A percentile compares a stretch with the other conserved stretches of the same genome.
Conservation (phyloP, 345 rosid species). For the Capsella bursapastoris region DNA sequence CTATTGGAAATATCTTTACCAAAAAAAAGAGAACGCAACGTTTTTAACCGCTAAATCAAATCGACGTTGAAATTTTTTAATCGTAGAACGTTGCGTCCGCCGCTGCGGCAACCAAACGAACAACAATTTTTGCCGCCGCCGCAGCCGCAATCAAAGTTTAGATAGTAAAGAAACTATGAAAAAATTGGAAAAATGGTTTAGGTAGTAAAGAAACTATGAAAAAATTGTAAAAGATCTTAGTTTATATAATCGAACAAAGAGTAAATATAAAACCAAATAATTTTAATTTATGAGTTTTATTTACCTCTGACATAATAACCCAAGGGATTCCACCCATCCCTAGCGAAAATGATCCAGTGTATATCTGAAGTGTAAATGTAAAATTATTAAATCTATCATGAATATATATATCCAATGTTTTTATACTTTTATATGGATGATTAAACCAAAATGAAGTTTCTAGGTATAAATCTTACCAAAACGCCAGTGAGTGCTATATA, state of each 20-base stretch:
- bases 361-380: conserved; percentile 40
- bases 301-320: conserved; percentile 86
- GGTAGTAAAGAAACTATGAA: too few species aligned
- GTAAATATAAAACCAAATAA: background rate
- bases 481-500: conserved; percentile 34
- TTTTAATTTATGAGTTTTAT: background rate
- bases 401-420: background rate
- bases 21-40: background rate
- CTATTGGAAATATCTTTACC: conserved; percentile 73
- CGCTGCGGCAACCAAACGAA: too few species aligned
- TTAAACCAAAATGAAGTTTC: background rate
- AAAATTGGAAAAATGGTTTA: too few species aligned
- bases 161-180: too few species aligned
- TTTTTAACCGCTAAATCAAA: too few species aligned
- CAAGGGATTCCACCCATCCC: conserved; percentile 83
- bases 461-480: conserved; percentile 16
- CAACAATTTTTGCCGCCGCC: too few species aligned
- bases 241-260: too few species aligned
- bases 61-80: too few species aligned
- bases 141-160: too few species aligned
- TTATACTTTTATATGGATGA: background rate
- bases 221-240: too few species aligned
- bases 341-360: conserved; percentile 57
- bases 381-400: background rate
- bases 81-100: too few species aligned